A percentile compares a stretch with the other conserved stretches of the same genome.
phyloP scores from a whole-genome alignment of 2,329 filamentous ascomycete species.

The Colletotrichum orbiculare region DNA sequence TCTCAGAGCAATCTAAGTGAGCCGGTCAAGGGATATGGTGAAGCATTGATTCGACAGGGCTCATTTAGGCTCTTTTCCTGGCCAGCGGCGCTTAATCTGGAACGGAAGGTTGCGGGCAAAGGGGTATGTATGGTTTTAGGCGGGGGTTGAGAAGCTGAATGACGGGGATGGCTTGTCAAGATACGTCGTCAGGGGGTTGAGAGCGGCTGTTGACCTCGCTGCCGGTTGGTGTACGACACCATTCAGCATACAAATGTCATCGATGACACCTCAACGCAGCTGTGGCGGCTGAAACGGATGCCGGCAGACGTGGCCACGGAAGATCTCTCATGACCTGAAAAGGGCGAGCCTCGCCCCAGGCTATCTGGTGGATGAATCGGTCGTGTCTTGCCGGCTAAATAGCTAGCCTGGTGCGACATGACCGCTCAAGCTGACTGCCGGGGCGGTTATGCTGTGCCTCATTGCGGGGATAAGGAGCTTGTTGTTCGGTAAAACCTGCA shows the following conservation, averaged over 20 bases:
- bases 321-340: constrained; percentile 17
- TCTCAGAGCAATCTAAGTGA: constrained; percentile 23
- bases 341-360: background rate
- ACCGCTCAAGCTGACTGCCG: constrained; percentile 2
- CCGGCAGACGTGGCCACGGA: constrained; percentile 10
- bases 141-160: background rate
- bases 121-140: constrained; percentile 11
- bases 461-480: background rate
- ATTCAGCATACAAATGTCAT: background rate
- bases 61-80: constrained; percentile 33
- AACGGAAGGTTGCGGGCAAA: constrained; percentile 33
- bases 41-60: constrained; percentile 15
- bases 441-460: background rate
- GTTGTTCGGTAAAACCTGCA: too few species aligned
- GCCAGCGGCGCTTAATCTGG: constrained; percentile 30
- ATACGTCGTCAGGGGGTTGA: background rate
- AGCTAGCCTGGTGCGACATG: background rate
- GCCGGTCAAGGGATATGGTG: background rate
- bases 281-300: constrained; percentile 23
- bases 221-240: background rate
- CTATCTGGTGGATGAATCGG: background rate
- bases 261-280: background rate
- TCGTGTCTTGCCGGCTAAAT: constrained; percentile 26
- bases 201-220: constrained; percentile 9
- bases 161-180: constrained; percentile 4